phyloP scores from a whole-genome alignment of 176 grass and related monocot species.

The Poa pratensis region DNA sequence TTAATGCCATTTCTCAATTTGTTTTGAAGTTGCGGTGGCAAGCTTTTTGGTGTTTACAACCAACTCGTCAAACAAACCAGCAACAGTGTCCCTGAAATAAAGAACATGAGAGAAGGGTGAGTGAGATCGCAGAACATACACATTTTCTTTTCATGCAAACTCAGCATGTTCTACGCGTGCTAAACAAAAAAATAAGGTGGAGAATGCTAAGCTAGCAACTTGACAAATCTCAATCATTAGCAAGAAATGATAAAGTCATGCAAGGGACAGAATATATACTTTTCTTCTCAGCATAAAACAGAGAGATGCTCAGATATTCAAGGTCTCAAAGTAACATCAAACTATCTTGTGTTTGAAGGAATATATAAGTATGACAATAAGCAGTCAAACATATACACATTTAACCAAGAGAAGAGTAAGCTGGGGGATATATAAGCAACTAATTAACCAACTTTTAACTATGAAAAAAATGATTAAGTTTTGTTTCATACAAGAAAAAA shows the following conservation, averaged over 20 bases:
- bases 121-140: neutral
- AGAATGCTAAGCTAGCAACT: neutral
- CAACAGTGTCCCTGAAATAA: conserved; percentile 63
- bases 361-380: neutral
- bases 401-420: neutral
- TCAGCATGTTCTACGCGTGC: neutral
- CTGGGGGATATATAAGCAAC: no score
- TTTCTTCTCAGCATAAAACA: conserved; percentile 1
- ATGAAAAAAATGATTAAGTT: neutral
- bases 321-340: conserved; percentile 17
- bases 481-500: neutral
- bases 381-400: neutral
- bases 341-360: neutral
- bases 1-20: conserved; percentile 77
- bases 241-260: neutral
- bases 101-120: conserved; percentile 29
- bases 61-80: conserved; percentile 67
- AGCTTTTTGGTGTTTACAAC: conserved; percentile 79
- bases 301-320: neutral
- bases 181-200: neutral
- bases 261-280: neutral
- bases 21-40: conserved; percentile 67
- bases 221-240: conserved; percentile 2
- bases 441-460: neutral
- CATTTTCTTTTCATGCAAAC: conserved; percentile 6